A percentile compares a stretch with the other conserved stretches of the same genome.
Conservation (phyloP, 192 early-diverging fungal species). For the Backusella circina region DNA sequence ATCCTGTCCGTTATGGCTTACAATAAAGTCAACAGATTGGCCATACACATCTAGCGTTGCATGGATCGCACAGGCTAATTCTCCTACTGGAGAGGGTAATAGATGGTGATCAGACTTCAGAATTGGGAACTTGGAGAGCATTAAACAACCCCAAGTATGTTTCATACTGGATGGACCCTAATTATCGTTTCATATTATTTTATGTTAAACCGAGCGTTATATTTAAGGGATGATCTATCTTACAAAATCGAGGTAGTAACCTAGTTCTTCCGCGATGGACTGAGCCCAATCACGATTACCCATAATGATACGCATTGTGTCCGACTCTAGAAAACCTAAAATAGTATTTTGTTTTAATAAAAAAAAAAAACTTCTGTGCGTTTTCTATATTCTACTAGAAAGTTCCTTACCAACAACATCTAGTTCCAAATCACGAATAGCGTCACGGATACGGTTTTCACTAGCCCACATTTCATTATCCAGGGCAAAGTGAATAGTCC, state of each 20-base stretch:
- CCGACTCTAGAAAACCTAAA: slow-evolving; percentile 64
- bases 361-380: not conserved
- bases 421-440: slow-evolving; percentile 69
- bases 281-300: slow-evolving; percentile 81
- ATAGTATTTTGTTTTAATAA: not conserved
- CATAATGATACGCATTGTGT: slow-evolving; percentile 79
- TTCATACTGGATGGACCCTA: slow-evolving; percentile 74
- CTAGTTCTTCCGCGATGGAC: slow-evolving; percentile 71
- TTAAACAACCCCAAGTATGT: slow-evolving; percentile 84
- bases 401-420: slow-evolving; percentile 61
- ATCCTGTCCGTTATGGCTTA: slow-evolving; percentile 82
- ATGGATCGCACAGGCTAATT: slow-evolving; percentile 82
- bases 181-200: not conserved
- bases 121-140: slow-evolving; percentile 85
- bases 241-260: slow-evolving; percentile 75
- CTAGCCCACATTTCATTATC: slow-evolving; percentile 86
- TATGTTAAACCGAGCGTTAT: not conserved
- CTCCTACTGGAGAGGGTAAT: slow-evolving; percentile 78
- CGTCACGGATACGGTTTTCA: slow-evolving; percentile 66
- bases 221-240: not conserved
- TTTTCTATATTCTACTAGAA: not conserved
- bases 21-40: slow-evolving; percentile 72
- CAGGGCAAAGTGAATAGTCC: slow-evolving; percentile 84
- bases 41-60: slow-evolving; percentile 82
- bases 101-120: slow-evolving; percentile 67